Percentiles rank a stretch among this genome's conserved stretches.
These are phyloP conservation scores for Hansenula sp. DNA, from an alignment of 1,139 yeast genomes.

Conservation along the genomic window DNA sequence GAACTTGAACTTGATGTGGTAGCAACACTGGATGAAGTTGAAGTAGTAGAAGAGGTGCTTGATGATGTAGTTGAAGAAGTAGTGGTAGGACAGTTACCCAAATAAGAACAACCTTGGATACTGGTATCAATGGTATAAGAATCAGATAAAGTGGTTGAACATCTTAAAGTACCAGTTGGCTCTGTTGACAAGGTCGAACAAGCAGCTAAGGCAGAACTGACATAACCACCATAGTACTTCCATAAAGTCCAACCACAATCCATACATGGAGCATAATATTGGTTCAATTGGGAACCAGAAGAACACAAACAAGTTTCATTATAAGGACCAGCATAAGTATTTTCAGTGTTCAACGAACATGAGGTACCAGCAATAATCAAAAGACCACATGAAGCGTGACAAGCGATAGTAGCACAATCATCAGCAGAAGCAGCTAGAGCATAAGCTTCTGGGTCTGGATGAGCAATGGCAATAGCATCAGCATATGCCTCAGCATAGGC, in stretches of 20 bases:
- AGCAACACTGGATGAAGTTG: conserved; percentile 3
- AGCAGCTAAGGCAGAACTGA: conserved; percentile 18
- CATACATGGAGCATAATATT: conserved; percentile 19
- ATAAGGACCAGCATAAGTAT: conserved; percentile 21
- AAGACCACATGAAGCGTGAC: conserved; percentile 18
- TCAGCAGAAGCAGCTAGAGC: conserved; percentile 14
- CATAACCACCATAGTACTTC: conserved; percentile 21
- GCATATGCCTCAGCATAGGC: conserved; percentile 17
- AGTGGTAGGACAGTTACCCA: conserved; percentile 7
- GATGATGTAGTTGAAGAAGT: conserved; percentile 4
- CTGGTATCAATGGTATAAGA: conserved; percentile 6
- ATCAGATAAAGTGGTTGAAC: conserved; percentile 13
- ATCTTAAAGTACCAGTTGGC: conserved; percentile 22
- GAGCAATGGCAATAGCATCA: conserved; percentile 16
- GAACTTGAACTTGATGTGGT: conserved; percentile 2
- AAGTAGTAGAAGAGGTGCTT: conserved; percentile 8
- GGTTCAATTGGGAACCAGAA: conserved; percentile 14
- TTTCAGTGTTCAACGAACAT: conserved; percentile 13
- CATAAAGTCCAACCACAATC: conserved; percentile 27
- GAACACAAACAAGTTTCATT: conserved; percentile 21
- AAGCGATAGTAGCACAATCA: conserved; percentile 14
- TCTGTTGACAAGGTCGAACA: conserved; percentile 16
- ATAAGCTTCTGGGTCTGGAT: conserved; percentile 17
- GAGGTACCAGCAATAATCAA: conserved; percentile 11
- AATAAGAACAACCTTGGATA: conserved; percentile 4